Conservation (phyloP, 768 basidiomycete species). For the Leccinum barrowsii region DNA sequence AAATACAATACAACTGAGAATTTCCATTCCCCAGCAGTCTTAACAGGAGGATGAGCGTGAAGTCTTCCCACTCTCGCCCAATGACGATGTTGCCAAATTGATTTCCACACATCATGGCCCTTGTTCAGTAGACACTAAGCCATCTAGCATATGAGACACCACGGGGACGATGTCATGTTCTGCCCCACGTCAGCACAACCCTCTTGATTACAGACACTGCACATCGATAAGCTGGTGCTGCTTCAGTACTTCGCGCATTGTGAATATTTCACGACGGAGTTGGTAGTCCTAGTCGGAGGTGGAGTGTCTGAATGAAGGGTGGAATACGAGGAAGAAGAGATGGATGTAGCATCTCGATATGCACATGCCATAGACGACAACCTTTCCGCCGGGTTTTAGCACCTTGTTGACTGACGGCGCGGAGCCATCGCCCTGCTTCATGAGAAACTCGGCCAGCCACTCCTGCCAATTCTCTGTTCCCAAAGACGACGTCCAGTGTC, state of each 20-base stretch:
- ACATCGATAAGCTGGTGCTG: conserved; percentile 72
- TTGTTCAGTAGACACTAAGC: conserved; percentile 58
- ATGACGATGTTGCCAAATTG: conserved; percentile 77
- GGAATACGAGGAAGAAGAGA: neutral
- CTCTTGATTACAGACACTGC: conserved; percentile 15
- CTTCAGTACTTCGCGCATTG: conserved; percentile 66
- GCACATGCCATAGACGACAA: conserved; percentile 69
- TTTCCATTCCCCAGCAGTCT: neutral
- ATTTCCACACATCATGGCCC: conserved; percentile 62
- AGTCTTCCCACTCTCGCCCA: conserved; percentile 29
- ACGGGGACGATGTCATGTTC: conserved; percentile 67
- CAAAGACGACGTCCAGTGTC: too few species aligned
- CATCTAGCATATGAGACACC: conserved; percentile 64
- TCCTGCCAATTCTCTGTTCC: too few species aligned
- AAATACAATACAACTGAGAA: neutral
- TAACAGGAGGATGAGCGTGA: neutral
- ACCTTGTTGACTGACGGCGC: too few species aligned
- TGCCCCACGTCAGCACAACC: conserved; percentile 20
- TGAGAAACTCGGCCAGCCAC: too few species aligned
- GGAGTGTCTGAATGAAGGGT: conserved; percentile 3
- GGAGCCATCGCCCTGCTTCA: too few species aligned
- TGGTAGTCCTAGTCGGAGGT: neutral
- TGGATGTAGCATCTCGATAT: neutral
- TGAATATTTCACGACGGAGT: conserved; percentile 53
- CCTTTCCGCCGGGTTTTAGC: conserved; percentile 47